Base-by-base conservation (phyloP, 768 basidiomycete species). In the Russula virescens region DNA sequence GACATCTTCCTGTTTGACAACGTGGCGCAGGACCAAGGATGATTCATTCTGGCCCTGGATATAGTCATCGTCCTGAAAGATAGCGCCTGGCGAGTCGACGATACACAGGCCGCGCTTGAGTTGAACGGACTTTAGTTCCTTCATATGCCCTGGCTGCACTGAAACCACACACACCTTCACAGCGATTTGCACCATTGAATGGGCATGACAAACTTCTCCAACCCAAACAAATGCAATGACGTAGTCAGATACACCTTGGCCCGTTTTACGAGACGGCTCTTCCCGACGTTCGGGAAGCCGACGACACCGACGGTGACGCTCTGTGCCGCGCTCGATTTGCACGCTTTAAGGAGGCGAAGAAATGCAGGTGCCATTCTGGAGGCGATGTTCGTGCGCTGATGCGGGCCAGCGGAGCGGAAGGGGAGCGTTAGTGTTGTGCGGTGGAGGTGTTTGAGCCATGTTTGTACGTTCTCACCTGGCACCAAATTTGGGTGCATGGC, bases 211-310 rank as follows among this genome's bases (percentile, higher is more conserved):
- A 9, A n/a, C 19, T n/a, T 10, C 18, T 3, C 21, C 1, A 10
- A 2, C 23, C 5, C 16, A 26, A 16, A 26, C 26, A 43, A n/a
- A 19, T 0, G 19, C 26, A 1, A 14, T 38, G 38, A 5, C 38
- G 1, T n/a, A n/a, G n/a, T n/a, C n/a, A n/a, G n/a, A n/a, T n/a
- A 2, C 25, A 87, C 88, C 75, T 91, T 94, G 63, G 85, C 83
- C 40, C 93, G 77, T 74, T 94, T 94, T 55, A 99, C 94, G 61
- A 98, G 71, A 69, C 87, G 89, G 60, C 92, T 95, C 76, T 98
- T 98, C 16, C 96, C 95, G 50, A 98, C 96, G 73, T 98, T 98
- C 1, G 97, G 96, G 74, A 94, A 96, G 1, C 96, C 96, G 5
- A 98, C 91, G 19, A 98, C 90, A 18, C 94, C 94, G 54, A 95